phyloP scores from a whole-genome alignment of 306 rosid species.

The Lagenaria siceraria region DNA sequence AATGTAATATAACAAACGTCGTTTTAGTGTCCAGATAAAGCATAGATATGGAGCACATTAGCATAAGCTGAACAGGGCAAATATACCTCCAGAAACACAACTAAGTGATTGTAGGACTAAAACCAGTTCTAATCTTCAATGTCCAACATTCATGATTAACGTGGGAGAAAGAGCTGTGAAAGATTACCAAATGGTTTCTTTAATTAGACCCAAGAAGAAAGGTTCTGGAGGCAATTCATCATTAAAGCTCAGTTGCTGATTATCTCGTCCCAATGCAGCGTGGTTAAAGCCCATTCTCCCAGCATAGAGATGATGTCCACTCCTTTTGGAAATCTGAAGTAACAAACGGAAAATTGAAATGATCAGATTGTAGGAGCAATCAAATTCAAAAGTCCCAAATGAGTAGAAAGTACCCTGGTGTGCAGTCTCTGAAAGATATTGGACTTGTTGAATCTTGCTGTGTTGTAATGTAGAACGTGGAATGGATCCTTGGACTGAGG shows the following conservation, averaged over 20 bases:
- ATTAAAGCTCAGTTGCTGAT: constrained; percentile 22
- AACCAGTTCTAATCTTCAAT: constrained; percentile 30
- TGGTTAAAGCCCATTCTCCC: constrained; percentile 17
- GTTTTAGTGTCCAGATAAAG: background rate
- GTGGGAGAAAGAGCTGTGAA: background rate
- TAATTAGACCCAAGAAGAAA: constrained; percentile 32
- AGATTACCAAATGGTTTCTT: constrained; percentile 43
- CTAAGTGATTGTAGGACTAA: constrained; percentile 7
- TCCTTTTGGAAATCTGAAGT: constrained; percentile 23
- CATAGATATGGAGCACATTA: background rate
- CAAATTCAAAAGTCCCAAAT: background rate
- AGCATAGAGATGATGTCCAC: constrained; percentile 4
- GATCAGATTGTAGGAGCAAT: background rate
- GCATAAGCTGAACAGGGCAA: background rate
- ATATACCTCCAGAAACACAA: background rate
- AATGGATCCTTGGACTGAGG: constrained; percentile 23
- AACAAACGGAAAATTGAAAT: constrained; percentile 9
- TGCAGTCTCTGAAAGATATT: constrained; percentile 17
- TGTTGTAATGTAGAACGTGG: constrained; percentile 5
- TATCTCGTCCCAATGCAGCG: constrained; percentile 24
- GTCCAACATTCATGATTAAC: constrained; percentile 10
- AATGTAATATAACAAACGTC: background rate
- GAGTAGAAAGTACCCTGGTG: constrained; percentile 20
- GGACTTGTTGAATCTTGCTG: constrained; percentile 13
- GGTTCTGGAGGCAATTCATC: constrained; percentile 47